Evolutionary conservation across 805 yeast species (phyloP).

Genomic region (Teunomyces stri): DNA sequence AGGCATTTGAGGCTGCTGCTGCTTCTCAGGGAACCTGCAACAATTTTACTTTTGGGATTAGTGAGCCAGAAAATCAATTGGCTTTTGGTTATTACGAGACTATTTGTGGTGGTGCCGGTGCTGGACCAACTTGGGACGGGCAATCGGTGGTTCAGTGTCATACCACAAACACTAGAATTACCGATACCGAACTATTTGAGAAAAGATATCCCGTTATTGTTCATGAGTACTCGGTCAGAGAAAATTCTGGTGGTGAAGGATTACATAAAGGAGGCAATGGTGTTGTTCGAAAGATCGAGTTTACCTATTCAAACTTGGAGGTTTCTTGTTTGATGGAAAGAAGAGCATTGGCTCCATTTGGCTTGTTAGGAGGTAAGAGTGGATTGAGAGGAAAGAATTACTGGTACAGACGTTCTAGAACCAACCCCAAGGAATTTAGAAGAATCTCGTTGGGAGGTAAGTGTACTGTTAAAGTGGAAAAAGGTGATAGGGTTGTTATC

Average conservation of each 20-base stretch:
- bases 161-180: constrained; percentile 90
- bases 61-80: constrained; percentile 49
- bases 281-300: constrained; percentile 80
- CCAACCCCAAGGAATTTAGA: constrained; percentile 13
- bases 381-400: constrained; percentile 63
- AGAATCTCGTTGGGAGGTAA: constrained; percentile 32
- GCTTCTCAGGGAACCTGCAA: constrained; percentile 97
- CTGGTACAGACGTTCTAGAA: constrained; percentile 27
- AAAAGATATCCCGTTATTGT: constrained; percentile 82
- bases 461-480: constrained; percentile 29
- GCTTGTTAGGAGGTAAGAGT: constrained; percentile 75
- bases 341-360: constrained; percentile 81
- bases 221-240: constrained; percentile 66
- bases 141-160: constrained; percentile 89
- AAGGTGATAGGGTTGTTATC: constrained; percentile 42
- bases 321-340: constrained; percentile 86
- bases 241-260: constrained; percentile 80
- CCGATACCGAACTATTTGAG: constrained; percentile 88
- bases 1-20: constrained; percentile 86
- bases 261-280: constrained; percentile 79
- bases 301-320: constrained; percentile 43
- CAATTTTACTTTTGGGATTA: constrained; percentile 87
- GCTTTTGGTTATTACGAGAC: constrained; percentile 94
- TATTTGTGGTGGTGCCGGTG: constrained; percentile 95
- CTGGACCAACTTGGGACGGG: constrained; percentile 84